Evolutionary conservation across 2,329 filamentous ascomycete species (phyloP), one percentile per base, ranked within the genome.

Genomic region (Penicillium aurantiogriseum): DNA sequence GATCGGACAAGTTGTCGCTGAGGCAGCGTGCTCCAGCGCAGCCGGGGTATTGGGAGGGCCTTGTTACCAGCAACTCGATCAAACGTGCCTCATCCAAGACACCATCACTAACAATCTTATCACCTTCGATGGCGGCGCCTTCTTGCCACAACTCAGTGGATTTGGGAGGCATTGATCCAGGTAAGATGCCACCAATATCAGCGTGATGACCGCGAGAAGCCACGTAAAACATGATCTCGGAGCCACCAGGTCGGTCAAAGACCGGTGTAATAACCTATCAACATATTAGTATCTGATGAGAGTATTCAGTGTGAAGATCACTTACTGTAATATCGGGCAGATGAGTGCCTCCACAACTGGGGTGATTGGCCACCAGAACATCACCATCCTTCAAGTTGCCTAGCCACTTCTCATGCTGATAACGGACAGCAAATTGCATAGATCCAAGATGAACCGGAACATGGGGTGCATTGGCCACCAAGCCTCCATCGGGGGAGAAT

Each of bases 301-400:
- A 35, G 13, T n/a, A 15, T 27, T 2, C 4, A 10, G 35, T 13
- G 2, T 4, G 13, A 38, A 6, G 10, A 17, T 81, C 23, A 89
- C 59, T 54, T 66, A 71, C 87, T 0, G 90, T 94, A 56, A 94
- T 90, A 68, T 94, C 90, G 1, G 90, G 90, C 27, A 94, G 76
- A 77, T 94, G 90, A 0, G 91, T 95, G 40, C 90, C 90, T 35
- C 90, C 90, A 67, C 87, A 92, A 71, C 91, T 90, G 1, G 90
- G 90, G 68, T 94, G 90, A 66, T 94, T 94, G 0, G 89, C 90
- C 6, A 93, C 89, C 42, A 94, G 83, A 0, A 94, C 90, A 71
- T 94, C 90, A 33, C 90, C 90, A 56, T 83, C 86, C 67, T 90
- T 89, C 51, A 94, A 77, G 63, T 88, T 90, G 6, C 88, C 89